Conservation (phyloP, 2,329 filamentous ascomycete species). For the Talaromyces sp. region DNA sequence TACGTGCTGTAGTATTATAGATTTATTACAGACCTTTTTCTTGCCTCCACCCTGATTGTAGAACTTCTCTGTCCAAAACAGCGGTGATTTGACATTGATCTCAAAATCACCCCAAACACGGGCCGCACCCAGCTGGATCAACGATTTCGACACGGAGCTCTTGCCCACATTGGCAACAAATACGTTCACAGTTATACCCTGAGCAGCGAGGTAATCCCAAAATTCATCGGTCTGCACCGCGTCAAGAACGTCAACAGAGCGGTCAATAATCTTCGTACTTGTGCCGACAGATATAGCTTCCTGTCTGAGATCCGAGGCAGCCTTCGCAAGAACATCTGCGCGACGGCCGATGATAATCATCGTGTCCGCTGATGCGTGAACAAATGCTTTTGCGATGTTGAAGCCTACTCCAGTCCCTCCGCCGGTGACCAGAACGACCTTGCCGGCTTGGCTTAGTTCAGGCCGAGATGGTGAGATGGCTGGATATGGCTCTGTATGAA, state of each 20-base stretch:
- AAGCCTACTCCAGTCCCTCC: conserved; percentile 47
- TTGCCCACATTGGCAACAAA: conserved; percentile 39
- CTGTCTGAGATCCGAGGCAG: conserved; percentile 19
- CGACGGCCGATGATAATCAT: conserved; percentile 47
- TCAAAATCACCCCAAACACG: background rate
- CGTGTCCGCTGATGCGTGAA: conserved; percentile 41
- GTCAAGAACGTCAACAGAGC: conserved; percentile 1
- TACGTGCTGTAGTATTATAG: background rate
- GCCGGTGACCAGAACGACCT: conserved; percentile 44
- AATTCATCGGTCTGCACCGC: background rate
- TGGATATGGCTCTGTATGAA: conserved; percentile 18
- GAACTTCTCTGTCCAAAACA: conserved; percentile 4
- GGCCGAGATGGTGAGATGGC: conserved; percentile 41
- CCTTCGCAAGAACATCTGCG: conserved; percentile 32
- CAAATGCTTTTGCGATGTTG: conserved; percentile 43
- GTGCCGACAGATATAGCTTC: background rate
- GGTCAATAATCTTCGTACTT: background rate
- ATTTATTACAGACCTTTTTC: background rate
- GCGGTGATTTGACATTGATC: background rate
- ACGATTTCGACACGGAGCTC: conserved; percentile 17
- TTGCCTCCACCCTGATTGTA: background rate
- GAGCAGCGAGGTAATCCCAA: background rate
- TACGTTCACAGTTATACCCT: conserved; percentile 33
- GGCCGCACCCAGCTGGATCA: background rate
- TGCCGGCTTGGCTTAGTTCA: conserved; percentile 39